Base-by-base conservation (phyloP, 352 stramenopile species). In the Globisporangium parvum region DNA sequence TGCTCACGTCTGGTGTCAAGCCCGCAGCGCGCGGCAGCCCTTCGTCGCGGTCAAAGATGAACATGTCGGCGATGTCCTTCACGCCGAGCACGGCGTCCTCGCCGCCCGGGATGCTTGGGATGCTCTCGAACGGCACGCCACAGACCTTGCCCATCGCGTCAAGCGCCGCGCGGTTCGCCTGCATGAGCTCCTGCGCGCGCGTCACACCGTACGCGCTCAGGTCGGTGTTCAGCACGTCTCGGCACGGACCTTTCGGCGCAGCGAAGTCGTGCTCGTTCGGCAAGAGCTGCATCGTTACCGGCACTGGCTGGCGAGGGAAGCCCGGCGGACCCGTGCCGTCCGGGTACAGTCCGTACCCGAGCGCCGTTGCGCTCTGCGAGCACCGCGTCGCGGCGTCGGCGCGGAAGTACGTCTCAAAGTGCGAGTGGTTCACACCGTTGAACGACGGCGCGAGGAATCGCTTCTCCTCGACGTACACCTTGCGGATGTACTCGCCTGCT, bases 251-350 rank as follows among this genome's bases (percentile, higher is more conserved):
- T 51, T 92, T 91, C 21, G 85, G 80, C 18, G 85, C 85, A 17
- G 85, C 85, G 61, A 94, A 94, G 0, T 78, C 85, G 59, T 94
- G 85, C 53, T 94, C 85, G 55, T 94, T 91, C 57, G 76, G 66
- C 46, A 94, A 49, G 41, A 92, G 59, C 57, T 94, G 76, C 85
- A 94, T 94, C 39, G 81, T 91, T 56, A 94, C 81, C 5, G 85
- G 80, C 55, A 94, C 82, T 24, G 76, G 82, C 47, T 93, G 72
- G 47, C 77, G 77, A 23, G 67, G 62, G 55, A 89, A 94, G 17
- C 80, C 80, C 3, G 44, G 33, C 1, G 85, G 85, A 2, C 81
- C 85, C 2, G 81, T 89, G 57, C 81, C 81, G 58, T 92, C 80
- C 28, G 85, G 85, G 51, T 94, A 94, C 26, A 94, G 59, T 1